These are phyloP conservation scores for Diaporthe destruens DNA, from an alignment of 2,329 filamentous ascomycete genomes.

Conservation along the genomic window DNA sequence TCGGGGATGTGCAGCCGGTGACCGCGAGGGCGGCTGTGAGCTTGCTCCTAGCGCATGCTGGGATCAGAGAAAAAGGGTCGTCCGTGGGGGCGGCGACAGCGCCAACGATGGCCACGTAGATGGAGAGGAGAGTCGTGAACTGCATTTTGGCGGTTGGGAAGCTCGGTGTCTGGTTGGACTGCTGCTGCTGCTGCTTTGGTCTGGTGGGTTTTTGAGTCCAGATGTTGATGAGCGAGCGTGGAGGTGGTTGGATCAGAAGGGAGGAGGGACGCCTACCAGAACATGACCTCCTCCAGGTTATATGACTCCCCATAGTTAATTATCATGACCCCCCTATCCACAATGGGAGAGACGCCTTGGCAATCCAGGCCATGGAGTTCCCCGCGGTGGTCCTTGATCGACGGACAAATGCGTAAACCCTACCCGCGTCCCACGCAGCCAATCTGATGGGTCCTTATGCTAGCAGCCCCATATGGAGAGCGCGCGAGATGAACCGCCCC, in stretches of 20 bases:
- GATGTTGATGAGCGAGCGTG: background rate
- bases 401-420: slow-evolving; percentile 6
- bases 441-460: slow-evolving; percentile 4
- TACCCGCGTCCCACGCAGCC: slow-evolving; percentile 15
- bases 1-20: slow-evolving; percentile 21
- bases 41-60: slow-evolving; percentile 5
- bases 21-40: background rate
- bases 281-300: too few species aligned
- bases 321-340: background rate
- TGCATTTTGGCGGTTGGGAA: slow-evolving; percentile 7
- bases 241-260: background rate
- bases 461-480: slow-evolving; percentile 10
- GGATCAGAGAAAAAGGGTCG: slow-evolving; percentile 2
- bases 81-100: background rate
- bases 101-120: slow-evolving; percentile 9
- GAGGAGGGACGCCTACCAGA: background rate
- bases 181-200: background rate
- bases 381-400: slow-evolving; percentile 11
- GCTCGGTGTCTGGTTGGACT: background rate
- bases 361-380: background rate
- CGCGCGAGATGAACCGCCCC: slow-evolving; percentile 10
- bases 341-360: background rate
- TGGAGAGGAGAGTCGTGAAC: slow-evolving; percentile 13
- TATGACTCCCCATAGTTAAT: too few species aligned
- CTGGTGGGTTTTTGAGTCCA: background rate